Base-by-base conservation (phyloP, 2,329 filamentous ascomycete genomes). In the Calonectria henricotiae region DNA sequence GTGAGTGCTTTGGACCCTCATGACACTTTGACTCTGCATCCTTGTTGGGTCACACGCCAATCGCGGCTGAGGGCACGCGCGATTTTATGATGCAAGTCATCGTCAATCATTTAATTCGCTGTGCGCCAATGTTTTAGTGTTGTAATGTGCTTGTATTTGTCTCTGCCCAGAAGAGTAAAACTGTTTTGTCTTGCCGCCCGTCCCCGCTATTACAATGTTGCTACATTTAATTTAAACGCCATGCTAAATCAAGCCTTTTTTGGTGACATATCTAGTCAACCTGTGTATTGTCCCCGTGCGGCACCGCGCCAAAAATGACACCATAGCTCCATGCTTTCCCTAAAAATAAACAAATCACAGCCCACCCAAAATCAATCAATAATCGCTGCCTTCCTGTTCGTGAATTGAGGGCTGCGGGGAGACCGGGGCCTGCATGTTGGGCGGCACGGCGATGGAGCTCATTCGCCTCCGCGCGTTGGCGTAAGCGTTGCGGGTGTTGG, bases 391-490 rank as follows among this genome's bases (percentile, higher is more conserved):
- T 20, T 55, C 51, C 32, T 23, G 51, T 23, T 32, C n/a, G 30
- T 35, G 35, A 43, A 43, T 35, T 7, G 25, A 43, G 13, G 37
- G 20, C 20, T 43, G 37, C 23, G 55, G 55, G n/a, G 55, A 41
- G 55, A 20, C 25, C 35, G 35, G 55, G 37, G 23, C 35, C 37
- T 27, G 46, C 23, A 30, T 20, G 13, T 25, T 8, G 17, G 23
- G 35, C 30, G 55, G 55, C 25, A 41, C 51, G 43, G 65, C 64
- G 13, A 72, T 61, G 17, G 63, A 43, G 15, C 64, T 65, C 61
- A 72, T 62, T 41, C 61, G 60, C 25, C 62, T 67, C 23, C 55
- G 35, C 25, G 65, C 54, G 35, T 30, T 67, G 27, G 67, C 58
- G 30, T 67, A 71, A 41, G 37, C 35, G 55, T 32, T 41, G 55